Evolutionary conservation across 768 basidiomycete species (phyloP).

Genomic region (Amanita polypyramis): DNA sequence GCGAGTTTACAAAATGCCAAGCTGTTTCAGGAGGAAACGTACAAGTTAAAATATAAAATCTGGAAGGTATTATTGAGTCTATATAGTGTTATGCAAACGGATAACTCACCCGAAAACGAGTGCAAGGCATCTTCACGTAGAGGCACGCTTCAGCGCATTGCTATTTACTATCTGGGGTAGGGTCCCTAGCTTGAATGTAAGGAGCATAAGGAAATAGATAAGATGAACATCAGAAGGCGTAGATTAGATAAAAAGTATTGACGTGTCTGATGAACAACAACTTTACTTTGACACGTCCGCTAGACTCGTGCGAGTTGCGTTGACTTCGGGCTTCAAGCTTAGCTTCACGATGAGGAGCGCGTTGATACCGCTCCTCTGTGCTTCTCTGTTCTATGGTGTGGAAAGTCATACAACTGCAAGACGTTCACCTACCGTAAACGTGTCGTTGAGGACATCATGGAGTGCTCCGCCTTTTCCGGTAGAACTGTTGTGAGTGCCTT

Average conservation of each 20-base stretch:
- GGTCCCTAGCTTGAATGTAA: no score
- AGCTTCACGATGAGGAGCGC: conserved; percentile 3
- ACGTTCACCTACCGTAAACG: conserved; percentile 39
- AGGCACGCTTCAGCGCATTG: no score
- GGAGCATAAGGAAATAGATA: no score
- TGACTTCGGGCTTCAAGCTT: not conserved
- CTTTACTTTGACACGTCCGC: not conserved
- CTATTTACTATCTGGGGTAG: no score
- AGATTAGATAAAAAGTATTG: conserved; percentile 1
- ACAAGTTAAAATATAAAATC: no score
- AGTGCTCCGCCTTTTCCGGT: conserved; percentile 47
- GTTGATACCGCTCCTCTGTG: not conserved
- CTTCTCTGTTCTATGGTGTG: not conserved
- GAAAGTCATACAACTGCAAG: not conserved
- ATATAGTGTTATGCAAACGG: no score
- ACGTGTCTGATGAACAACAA: not conserved
- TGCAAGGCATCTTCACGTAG: no score
- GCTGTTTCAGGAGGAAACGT: no score
- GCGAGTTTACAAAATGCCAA: no score
- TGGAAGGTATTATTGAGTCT: no score
- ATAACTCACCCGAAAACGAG: no score
- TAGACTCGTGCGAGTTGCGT: not conserved
- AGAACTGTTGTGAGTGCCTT: conserved; percentile 47
- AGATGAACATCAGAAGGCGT: no score
- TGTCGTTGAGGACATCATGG: conserved; percentile 58